Conservation (phyloP, 2,329 filamentous ascomycete genomes). For the Gnomoniopsis smithogilvyi region DNA sequence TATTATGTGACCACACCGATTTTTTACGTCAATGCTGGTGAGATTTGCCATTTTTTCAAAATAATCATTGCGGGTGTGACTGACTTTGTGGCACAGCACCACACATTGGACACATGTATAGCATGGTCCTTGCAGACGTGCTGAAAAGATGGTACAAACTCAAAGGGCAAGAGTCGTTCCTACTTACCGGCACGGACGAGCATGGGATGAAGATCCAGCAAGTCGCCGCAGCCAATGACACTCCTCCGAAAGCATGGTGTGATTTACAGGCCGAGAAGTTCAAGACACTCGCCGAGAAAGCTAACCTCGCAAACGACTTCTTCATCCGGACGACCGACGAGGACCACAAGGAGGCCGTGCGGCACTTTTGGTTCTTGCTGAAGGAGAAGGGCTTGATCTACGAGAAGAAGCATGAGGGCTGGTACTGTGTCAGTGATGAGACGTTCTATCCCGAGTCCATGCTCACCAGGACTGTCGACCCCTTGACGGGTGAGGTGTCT, state of each 20-base stretch:
- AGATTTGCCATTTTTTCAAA: constrained; percentile 20
- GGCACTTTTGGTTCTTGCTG: constrained; percentile 84
- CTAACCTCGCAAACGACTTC: constrained; percentile 72
- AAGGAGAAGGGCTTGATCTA: constrained; percentile 77
- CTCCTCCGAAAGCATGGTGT: constrained; percentile 80
- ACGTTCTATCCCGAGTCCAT: constrained; percentile 83
- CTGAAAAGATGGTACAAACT: constrained; percentile 88
- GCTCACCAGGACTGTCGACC: constrained; percentile 72
- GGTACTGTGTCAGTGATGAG: constrained; percentile 97
- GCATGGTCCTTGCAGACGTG: constrained; percentile 86
- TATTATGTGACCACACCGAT: constrained; percentile 97
- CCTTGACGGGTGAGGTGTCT: constrained; percentile 76
- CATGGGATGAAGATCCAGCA: constrained; percentile 97
- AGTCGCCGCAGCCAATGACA: constrained; percentile 68
- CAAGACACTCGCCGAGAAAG: constrained; percentile 65
- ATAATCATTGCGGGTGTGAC: constrained; percentile 12
- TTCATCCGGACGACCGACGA: constrained; percentile 91
- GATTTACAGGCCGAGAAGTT: constrained; percentile 81
- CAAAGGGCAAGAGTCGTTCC: constrained; percentile 64
- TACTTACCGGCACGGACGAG: constrained; percentile 93
- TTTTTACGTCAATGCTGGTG: constrained; percentile 97
- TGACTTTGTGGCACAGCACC: constrained; percentile 57
- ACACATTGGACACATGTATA: constrained; percentile 92
- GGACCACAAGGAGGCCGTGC: constrained; percentile 78
- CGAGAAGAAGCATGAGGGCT: constrained; percentile 81